Conservation (phyloP, 495 filamentous ascomycete genomes). For the Hypoxylon trugodes region DNA sequence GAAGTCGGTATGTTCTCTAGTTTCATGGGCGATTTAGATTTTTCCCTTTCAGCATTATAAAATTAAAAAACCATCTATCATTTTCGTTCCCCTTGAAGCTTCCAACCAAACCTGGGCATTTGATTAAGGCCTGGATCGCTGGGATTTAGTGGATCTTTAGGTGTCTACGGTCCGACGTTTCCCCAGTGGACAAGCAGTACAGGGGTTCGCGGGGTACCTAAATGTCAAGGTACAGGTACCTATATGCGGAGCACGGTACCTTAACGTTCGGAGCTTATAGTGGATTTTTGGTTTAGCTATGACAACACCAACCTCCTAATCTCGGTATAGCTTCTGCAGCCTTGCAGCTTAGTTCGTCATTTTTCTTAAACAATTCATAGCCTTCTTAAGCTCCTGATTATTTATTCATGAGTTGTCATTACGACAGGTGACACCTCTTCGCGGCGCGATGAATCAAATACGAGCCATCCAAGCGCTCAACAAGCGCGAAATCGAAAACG, state of each 20-base stretch:
- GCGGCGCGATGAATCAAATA: slow-evolving; percentile 82
- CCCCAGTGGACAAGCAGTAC: too few relatives aligned
- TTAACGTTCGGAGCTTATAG: not conserved
- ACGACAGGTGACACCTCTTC: not conserved
- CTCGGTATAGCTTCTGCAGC: too few relatives aligned
- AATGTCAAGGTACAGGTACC: slow-evolving; percentile 15
- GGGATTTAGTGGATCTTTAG: slow-evolving; percentile 31
- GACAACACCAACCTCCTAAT: slow-evolving; percentile 16
- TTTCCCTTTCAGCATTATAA: slow-evolving; percentile 21
- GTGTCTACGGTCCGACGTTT: slow-evolving; percentile 42
- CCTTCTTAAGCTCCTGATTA: slow-evolving; percentile 3
- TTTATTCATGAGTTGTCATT: not conserved
- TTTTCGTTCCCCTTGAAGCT: slow-evolving; percentile 43
- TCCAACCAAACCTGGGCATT: slow-evolving; percentile 8
- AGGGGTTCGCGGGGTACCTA: slow-evolving; percentile 12
- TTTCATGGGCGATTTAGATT: slow-evolving; percentile 10
- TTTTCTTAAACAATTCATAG: slow-evolving; percentile 4
- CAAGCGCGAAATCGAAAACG: slow-evolving; percentile 91
- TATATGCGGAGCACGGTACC: not conserved
- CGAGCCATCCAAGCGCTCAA: slow-evolving; percentile 92
- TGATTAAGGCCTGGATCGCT: slow-evolving; percentile 24
- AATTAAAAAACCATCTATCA: slow-evolving; percentile 19
- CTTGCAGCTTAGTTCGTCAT: slow-evolving; percentile 28
- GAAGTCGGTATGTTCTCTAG: slow-evolving; percentile 7
- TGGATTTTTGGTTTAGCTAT: not conserved